Evolutionary conservation across 805 yeast species (phyloP), one percentile per base, ranked within the genome.

Genomic region (Danielia oregonensis): DNA sequence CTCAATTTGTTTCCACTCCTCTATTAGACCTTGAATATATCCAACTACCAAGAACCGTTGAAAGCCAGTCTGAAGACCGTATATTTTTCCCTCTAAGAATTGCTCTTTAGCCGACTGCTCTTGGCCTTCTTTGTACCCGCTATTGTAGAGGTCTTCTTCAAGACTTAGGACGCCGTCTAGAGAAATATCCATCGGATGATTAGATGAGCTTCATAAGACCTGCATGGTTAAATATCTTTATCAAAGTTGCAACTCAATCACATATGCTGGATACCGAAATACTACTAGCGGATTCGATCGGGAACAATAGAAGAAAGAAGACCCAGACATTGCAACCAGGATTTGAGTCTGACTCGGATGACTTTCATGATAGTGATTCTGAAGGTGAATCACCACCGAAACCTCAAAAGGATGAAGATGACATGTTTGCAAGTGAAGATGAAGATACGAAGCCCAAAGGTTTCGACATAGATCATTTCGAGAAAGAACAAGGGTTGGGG

Each of bases 51-150:
- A 45, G 48, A 75, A 81, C 39, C 85, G 60, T 55, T 83, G 93
- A 48, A 78, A 82, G 0, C 86, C 87, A 0, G 84, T 79, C 52
- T 83, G 93, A 27, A 79, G 69, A 0, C 97, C 97, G 45, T 78
- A 80, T 51, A 86, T 87, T 51, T 81, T 82, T 1, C 96, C 97
- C 53, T 88, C 96, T 2, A 67, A 44, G 33, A 60, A 68, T 30
- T 87, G 88, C 27, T 78, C 73, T 30, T 54, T 57, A 1, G 77
- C 61, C 0, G 87, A 83, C 32, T 74, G 82, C 4, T 62, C 57
- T 25, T 72, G 72, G 1, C 96, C 97, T 42, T 86, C 93, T 31
- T 60, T 48, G 52, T 59, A 83, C 1, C 97, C 96, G 40, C 76
- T 77, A 5, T 72, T 55, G 52, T 86, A 88, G 55, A 49, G 68